Percentiles rank a stretch among this genome's conserved stretches.
Evolutionary conservation across 768 basidiomycete genomes (phyloP).

Genomic region (Rhodosporidiobolus sp.): DNA sequence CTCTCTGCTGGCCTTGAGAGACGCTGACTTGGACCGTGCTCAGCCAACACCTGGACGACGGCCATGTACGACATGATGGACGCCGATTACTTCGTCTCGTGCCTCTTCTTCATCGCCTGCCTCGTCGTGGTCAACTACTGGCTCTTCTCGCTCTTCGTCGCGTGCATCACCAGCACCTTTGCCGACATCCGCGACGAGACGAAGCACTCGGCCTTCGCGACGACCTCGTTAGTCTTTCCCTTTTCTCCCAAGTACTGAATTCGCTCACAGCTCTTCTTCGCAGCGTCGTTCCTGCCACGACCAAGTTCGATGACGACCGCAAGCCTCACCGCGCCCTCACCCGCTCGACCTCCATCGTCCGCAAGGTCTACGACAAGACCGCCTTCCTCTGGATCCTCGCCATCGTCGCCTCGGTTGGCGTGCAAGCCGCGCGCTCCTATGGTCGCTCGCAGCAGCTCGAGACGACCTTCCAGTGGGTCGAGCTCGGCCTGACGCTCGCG

Average conservation of each 20-base stretch:
- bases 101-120: slow-evolving; percentile 78
- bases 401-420: slow-evolving; percentile 65
- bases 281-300: slow-evolving; percentile 3
- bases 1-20: not conserved
- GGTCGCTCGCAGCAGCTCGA: slow-evolving; percentile 50
- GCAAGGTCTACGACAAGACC: slow-evolving; percentile 41
- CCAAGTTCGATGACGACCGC: slow-evolving; percentile 15
- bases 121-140: slow-evolving; percentile 82
- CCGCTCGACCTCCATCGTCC: slow-evolving; percentile 9
- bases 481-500: slow-evolving; percentile 71
- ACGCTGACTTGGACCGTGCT: not conserved
- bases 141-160: slow-evolving; percentile 39
- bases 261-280: no score
- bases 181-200: slow-evolving; percentile 80
- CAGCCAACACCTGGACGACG: slow-evolving; percentile 49
- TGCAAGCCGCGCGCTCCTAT: slow-evolving; percentile 66
- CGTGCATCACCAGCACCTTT: slow-evolving; percentile 57
- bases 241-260: no score
- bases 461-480: slow-evolving; percentile 43
- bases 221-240: slow-evolving; percentile 51
- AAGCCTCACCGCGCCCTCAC: slow-evolving; percentile 5
- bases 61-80: slow-evolving; percentile 86
- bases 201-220: slow-evolving; percentile 86
- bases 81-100: slow-evolving; percentile 82
- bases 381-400: slow-evolving; percentile 72